phyloP scores from a whole-genome alignment of 2,329 filamentous ascomycete species.

The Hymenoscyphus linearis region DNA sequence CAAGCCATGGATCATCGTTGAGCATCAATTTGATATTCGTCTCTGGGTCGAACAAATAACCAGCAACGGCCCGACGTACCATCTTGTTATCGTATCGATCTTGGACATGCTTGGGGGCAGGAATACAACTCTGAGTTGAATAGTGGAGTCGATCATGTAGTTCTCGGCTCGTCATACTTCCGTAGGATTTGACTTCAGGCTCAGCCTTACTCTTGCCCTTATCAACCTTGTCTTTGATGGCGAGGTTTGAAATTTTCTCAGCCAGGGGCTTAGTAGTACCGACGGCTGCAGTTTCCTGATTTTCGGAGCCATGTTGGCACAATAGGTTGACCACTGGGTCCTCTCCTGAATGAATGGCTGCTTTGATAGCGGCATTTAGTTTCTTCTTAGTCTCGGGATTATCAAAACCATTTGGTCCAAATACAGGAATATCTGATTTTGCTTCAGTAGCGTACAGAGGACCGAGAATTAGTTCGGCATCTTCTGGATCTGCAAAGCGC shows the following conservation, averaged over 20 bases:
- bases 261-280: background rate
- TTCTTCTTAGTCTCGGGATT: constrained; percentile 8
- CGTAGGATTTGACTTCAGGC: background rate
- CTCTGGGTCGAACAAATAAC: constrained; percentile 58
- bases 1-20: constrained; percentile 65
- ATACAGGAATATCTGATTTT: constrained; percentile 50
- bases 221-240: constrained; percentile 1
- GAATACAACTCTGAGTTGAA: constrained; percentile 31
- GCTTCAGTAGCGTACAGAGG: constrained; percentile 50
- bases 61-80: constrained; percentile 54
- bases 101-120: constrained; percentile 13
- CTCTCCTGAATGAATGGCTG: constrained; percentile 17
- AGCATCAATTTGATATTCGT: constrained; percentile 60
- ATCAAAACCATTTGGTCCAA: constrained; percentile 48
- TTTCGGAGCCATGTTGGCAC: background rate
- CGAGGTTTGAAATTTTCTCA: constrained; percentile 8
- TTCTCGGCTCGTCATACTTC: constrained; percentile 45
- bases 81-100: constrained; percentile 44
- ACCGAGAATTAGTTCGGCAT: constrained; percentile 48
- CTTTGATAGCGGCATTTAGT: constrained; percentile 29
- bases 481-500: constrained; percentile 48
- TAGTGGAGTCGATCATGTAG: constrained; percentile 47
- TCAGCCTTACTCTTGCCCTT: constrained; percentile 1
- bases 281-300: background rate
- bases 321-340: constrained; percentile 23